Conservation (phyloP, 768 basidiomycete genomes). For the Podaxis pistillaris region DNA sequence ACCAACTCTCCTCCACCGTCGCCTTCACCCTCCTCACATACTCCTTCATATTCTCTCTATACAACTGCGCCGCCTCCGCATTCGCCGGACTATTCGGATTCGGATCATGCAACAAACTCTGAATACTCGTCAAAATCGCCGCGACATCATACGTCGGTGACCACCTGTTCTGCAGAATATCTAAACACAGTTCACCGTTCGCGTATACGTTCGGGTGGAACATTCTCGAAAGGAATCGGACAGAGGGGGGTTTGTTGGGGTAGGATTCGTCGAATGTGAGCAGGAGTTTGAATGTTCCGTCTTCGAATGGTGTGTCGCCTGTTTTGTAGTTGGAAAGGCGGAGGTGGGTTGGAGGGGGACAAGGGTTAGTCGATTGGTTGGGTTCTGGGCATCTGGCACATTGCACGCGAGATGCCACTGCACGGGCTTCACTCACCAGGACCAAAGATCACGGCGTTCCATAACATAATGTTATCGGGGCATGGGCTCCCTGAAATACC, state of each 20-base stretch:
- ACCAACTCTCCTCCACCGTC: slow-evolving; percentile 94
- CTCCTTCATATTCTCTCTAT: slow-evolving; percentile 98
- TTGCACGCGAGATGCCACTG: neutral
- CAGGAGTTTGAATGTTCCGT: slow-evolving; percentile 96
- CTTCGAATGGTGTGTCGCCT: slow-evolving; percentile 99
- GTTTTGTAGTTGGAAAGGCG: slow-evolving; percentile 3
- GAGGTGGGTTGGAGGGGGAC: neutral
- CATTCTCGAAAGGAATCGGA: slow-evolving; percentile 97
- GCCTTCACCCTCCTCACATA: slow-evolving; percentile 91
- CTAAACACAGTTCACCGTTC: slow-evolving; percentile 96
- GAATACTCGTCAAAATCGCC: slow-evolving; percentile 95
- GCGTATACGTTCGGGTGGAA: slow-evolving; percentile 99
- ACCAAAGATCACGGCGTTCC: slow-evolving; percentile 99
- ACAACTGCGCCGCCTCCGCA: slow-evolving; percentile 95
- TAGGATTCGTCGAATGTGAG: slow-evolving; percentile 97
- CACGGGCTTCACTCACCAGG: slow-evolving; percentile 63
- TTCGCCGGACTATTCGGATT: slow-evolving; percentile 99
- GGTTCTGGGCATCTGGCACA: neutral
- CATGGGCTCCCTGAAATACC: slow-evolving; percentile 97
- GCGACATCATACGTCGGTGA: slow-evolving; percentile 99
- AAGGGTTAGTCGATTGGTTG: neutral
- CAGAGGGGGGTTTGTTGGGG: slow-evolving; percentile 97
- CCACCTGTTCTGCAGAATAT: slow-evolving; percentile 99
- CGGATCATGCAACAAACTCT: slow-evolving; percentile 93
- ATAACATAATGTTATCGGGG: slow-evolving; percentile 98